Conservation (phyloP, 78 protist genomes). For the Salpingoeca rosetta region DNA sequence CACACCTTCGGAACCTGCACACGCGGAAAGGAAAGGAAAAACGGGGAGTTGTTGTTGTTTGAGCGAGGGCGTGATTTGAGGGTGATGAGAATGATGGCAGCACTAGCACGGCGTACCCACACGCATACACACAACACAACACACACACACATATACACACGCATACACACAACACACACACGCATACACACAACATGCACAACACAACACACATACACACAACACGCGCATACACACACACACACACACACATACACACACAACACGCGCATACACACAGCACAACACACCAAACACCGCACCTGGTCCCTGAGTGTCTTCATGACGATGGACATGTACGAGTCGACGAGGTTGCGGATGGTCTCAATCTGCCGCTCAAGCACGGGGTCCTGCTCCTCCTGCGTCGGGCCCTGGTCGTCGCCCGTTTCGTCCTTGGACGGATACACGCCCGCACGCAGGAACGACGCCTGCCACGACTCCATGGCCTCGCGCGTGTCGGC, state of each 20-base stretch:
- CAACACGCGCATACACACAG: too few species aligned
- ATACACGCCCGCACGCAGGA: constrained; percentile 36
- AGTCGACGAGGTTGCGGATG: constrained; percentile 34
- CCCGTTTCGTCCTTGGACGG: background rate
- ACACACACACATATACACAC: too few species aligned
- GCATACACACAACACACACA: too few species aligned
- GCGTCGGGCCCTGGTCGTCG: background rate
- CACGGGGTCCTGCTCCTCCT: constrained; percentile 4
- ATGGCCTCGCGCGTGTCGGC: constrained; percentile 1
- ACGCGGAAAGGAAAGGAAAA: constrained; percentile 70
- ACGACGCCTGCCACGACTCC: constrained; percentile 29
- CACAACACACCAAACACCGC: too few species aligned
- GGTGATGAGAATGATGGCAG: background rate
- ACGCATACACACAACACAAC: too few species aligned
- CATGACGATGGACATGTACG: constrained; percentile 25
- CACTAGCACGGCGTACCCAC: background rate
- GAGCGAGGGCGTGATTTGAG: background rate
- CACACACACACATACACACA: too few species aligned
- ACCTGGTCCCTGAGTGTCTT: background rate
- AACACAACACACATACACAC: too few species aligned
- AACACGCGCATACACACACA: too few species aligned
- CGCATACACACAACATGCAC: too few species aligned
- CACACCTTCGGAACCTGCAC: constrained; percentile 88
- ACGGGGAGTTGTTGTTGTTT: constrained; percentile 13
- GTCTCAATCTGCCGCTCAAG: constrained; percentile 36